A percentile compares a stretch with the other conserved stretches of the same genome.
Conservation (phyloP, 1,139 yeast genomes). For the Candida smagusa region DNA sequence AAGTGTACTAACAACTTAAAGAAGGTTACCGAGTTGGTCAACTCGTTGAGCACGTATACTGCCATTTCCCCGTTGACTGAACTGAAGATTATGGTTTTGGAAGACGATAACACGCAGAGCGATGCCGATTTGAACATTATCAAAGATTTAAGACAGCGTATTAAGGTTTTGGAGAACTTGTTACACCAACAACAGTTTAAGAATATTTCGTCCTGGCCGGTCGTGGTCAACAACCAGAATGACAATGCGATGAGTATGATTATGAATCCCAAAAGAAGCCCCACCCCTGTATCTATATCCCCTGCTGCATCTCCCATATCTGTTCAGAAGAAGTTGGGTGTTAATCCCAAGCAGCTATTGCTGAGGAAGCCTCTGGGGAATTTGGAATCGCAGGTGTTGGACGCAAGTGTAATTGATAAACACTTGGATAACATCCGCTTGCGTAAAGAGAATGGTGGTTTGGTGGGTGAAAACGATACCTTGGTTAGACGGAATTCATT, state of each 20-base stretch:
- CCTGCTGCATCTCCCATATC: not conserved
- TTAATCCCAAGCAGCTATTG: conserved; percentile 6
- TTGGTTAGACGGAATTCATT: not conserved
- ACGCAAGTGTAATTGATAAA: conserved; percentile 40
- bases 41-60: conserved; percentile 32
- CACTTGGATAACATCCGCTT: conserved; percentile 41
- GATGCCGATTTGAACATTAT: conserved; percentile 35
- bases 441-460: conserved; percentile 1
- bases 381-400: conserved; percentile 22
- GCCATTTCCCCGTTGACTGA: conserved; percentile 9
- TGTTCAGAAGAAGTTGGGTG: conserved; percentile 3
- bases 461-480: conserved; percentile 1
- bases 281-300: not conserved
- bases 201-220: conserved; percentile 59
- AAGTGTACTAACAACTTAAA: conserved; percentile 39
- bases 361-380: conserved; percentile 1
- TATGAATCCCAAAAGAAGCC: conserved; percentile 10
- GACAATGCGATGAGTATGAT: conserved; percentile 22
- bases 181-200: conserved; percentile 65
- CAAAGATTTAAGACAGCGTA: conserved; percentile 56
- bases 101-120: conserved; percentile 10
- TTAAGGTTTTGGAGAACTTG: conserved; percentile 61
- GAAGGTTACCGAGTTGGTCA: conserved; percentile 32
- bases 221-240: conserved; percentile 9
- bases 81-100: conserved; percentile 5